Base-by-base conservation (phyloP, 2,329 filamentous ascomycete genomes). In the Thelonectria blattea region DNA sequence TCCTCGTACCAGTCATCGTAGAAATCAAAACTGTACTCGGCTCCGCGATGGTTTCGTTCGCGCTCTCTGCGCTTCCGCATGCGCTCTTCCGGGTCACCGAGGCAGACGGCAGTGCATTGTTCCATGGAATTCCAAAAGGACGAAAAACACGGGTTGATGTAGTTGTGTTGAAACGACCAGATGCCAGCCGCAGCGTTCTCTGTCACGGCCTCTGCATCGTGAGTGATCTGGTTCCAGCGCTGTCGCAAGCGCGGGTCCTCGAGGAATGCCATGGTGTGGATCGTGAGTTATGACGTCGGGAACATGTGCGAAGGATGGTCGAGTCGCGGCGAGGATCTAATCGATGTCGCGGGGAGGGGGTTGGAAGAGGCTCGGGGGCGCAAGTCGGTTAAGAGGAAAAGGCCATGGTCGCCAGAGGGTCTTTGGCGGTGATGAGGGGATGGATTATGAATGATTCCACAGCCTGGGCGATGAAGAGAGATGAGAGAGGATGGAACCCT, bases 1-100 rank as follows among this genome's bases (percentile, higher is more conserved):
- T 86, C 84, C 56, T 85, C 82, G 62, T 97, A 92, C 94, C 94
- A 98, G 76, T 97, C 94, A 76, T 97, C 94, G 79, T 98, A 98
- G 75, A 98, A 98, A 75, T 97, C 94, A 74, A 98, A 98, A 71
- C 87, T 93, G 70, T 91, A 86, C 76, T 97, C 93, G 27, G 93
- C 91, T 52, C 87, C 77, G 2, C 86, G 87, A 62, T 79, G 77
- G 22, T 80, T 79, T 9, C 84, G 80, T 18, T 85, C 83, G 46
- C 90, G 85, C 69, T 92, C 88, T 62, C 89, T 82, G 47, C 81
- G 78, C 58, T 91, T 87, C 30, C 91, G 87, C 50, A 87, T 80
- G 60, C 91, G 88, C 72, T 94, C 91, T 68, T 93, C 90, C 56
- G 86, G 86, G 71, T 87, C 87, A 55, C 91, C 90, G 37, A 88